These are phyloP conservation scores for Cladophialophora chaetospira DNA, from an alignment of 2,329 filamentous ascomycete genomes.

Conservation along the genomic window DNA sequence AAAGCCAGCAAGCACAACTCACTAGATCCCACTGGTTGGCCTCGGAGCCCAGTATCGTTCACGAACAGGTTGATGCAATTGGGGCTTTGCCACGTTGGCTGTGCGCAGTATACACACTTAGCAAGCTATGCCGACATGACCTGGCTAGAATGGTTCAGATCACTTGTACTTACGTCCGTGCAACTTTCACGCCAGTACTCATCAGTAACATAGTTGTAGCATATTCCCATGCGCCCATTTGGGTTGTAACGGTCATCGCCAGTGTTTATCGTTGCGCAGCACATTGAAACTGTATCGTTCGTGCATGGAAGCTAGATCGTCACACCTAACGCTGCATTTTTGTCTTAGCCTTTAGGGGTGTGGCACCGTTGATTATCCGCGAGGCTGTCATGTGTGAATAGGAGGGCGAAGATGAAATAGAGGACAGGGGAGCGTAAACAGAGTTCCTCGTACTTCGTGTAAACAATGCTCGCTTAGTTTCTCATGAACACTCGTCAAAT, in stretches of 20 bases:
- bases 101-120: neutral
- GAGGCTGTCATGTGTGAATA: neutral
- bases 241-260: neutral
- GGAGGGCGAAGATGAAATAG: neutral
- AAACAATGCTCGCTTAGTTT: no score
- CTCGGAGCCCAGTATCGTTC: neutral
- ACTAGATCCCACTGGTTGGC: neutral
- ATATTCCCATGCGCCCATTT: neutral
- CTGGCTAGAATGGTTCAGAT: neutral
- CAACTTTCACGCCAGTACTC: neutral
- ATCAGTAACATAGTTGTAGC: neutral
- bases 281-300: neutral
- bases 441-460: no score
- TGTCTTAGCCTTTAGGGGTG: neutral
- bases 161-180: neutral
- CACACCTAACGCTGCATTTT: no score
- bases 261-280: neutral
- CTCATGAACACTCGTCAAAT: no score
- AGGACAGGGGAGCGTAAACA: no score
- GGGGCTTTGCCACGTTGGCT: neutral
- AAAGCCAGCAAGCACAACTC: neutral
- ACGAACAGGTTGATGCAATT: neutral
- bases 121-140: neutral
- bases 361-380: neutral
- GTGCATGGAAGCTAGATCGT: neutral